phyloP scores from a whole-genome alignment of 805 yeast genomes.

The Starmerella apis region DNA sequence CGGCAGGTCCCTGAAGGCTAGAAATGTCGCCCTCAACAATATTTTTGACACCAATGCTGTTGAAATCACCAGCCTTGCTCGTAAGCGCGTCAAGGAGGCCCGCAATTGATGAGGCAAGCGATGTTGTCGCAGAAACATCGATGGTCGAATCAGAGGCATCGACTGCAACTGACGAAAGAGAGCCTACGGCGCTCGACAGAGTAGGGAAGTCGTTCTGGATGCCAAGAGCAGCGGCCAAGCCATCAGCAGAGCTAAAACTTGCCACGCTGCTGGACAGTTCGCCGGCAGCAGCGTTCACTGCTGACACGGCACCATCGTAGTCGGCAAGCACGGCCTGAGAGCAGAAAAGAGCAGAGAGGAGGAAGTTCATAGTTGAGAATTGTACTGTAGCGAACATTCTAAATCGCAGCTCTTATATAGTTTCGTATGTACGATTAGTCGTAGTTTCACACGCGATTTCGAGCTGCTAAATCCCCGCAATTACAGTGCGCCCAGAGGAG shows the following conservation, averaged over 20 bases:
- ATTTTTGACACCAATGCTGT: constrained; percentile 22
- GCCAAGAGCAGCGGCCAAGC: constrained; percentile 26
- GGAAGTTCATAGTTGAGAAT: constrained; percentile 3
- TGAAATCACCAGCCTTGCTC: constrained; percentile 25
- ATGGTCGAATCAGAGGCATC: constrained; percentile 15
- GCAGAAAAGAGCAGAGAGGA: background rate
- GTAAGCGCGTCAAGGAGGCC: constrained; percentile 23
- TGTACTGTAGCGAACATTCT: background rate
- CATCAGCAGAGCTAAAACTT: background rate
- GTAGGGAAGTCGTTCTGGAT: constrained; percentile 27
- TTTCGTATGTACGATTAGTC: background rate
- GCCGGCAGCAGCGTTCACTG: background rate
- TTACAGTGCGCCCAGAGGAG: background rate
- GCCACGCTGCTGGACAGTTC: constrained; percentile 1
- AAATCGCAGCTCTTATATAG: background rate
- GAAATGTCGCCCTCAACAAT: constrained; percentile 26
- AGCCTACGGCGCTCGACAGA: constrained; percentile 20
- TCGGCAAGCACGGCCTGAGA: constrained; percentile 1
- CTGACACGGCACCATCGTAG: background rate
- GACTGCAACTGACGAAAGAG: constrained; percentile 13
- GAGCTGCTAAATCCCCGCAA: background rate
- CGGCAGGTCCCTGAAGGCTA: constrained; percentile 23
- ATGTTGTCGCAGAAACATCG: constrained; percentile 6
- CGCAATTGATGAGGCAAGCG: constrained; percentile 17
- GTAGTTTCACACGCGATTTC: background rate